Percentiles rank a stretch among this genome's conserved stretches.
Conservation (phyloP, 2,329 filamentous ascomycete species). For the Pyrenophora seminiperda region DNA sequence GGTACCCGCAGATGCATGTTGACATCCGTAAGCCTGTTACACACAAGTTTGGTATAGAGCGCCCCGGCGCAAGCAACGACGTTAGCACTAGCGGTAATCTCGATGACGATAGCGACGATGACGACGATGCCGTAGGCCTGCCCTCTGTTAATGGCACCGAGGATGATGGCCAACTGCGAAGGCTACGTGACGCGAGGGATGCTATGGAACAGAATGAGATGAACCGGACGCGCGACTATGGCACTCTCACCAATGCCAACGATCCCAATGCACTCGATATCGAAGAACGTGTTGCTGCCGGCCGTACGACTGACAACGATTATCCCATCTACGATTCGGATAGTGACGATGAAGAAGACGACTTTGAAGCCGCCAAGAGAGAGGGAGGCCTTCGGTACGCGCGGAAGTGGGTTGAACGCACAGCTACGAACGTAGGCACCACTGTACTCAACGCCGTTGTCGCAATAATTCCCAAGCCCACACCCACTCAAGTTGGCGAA, state of each 20-base stretch:
- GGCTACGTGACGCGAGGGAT: slow-evolving; percentile 58
- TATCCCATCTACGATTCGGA: slow-evolving; percentile 92
- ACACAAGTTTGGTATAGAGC: slow-evolving; percentile 88
- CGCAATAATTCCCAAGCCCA: slow-evolving; percentile 47
- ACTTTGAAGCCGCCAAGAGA: slow-evolving; percentile 76
- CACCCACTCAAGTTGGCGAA: slow-evolving; percentile 51
- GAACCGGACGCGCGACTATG: slow-evolving; percentile 55
- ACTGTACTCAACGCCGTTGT: slow-evolving; percentile 33
- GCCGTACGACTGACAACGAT: slow-evolving; percentile 67
- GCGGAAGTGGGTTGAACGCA: slow-evolving; percentile 56
- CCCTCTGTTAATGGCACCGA: slow-evolving; percentile 38
- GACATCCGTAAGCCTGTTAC: slow-evolving; percentile 93
- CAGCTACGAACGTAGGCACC: slow-evolving; percentile 56
- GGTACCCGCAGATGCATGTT: slow-evolving; percentile 97
- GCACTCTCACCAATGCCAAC: slow-evolving; percentile 46
- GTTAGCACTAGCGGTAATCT: slow-evolving; percentile 78
- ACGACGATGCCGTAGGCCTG: slow-evolving; percentile 46
- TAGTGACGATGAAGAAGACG: slow-evolving; percentile 76
- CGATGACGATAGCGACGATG: slow-evolving; percentile 74
- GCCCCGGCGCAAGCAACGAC: slow-evolving; percentile 74
- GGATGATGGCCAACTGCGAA: slow-evolving; percentile 53
- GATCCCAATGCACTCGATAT: slow-evolving; percentile 65
- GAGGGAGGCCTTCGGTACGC: slow-evolving; percentile 79
- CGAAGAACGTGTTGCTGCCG: slow-evolving; percentile 78
- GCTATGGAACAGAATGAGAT: slow-evolving; percentile 58